These are phyloP conservation scores for Yamadazyma blattariae DNA, from an alignment of 1,139 yeast species.

Conservation along the genomic window DNA sequence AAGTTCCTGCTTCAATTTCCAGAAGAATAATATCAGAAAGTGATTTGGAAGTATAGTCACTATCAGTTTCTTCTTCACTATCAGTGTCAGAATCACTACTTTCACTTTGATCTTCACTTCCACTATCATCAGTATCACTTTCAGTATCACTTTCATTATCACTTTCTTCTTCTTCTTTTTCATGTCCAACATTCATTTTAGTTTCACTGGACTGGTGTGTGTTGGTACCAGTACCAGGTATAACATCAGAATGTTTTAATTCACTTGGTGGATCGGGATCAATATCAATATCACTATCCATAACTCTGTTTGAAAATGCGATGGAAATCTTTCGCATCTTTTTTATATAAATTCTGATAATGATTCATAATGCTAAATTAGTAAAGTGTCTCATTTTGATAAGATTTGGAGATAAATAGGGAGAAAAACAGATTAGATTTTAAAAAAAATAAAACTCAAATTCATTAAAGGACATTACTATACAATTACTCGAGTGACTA, in stretches of 20 bases:
- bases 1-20: slow-evolving; percentile 67
- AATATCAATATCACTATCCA: neutral
- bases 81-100: slow-evolving; percentile 3
- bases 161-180: neutral
- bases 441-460: too few relatives aligned
- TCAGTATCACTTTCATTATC: neutral
- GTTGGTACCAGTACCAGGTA: neutral
- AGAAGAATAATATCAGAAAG: slow-evolving; percentile 38
- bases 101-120: too few relatives aligned
- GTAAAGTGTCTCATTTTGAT: too few relatives aligned
- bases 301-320: too few relatives aligned
- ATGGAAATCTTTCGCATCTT: too few relatives aligned
- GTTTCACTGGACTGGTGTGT: too few relatives aligned
- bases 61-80: slow-evolving; percentile 10
- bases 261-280: neutral
- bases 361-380: neutral
- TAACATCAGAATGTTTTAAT: neutral
- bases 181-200: too few relatives aligned
- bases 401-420: too few relatives aligned
- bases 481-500: neutral
- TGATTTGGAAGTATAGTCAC: slow-evolving; percentile 20
- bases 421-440: too few relatives aligned
- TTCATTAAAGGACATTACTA: too few relatives aligned
- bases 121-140: neutral
- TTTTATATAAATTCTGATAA: too few relatives aligned